phyloP scores from a whole-genome alignment of 139 green algal species.

The Haematococcus lacustris region DNA sequence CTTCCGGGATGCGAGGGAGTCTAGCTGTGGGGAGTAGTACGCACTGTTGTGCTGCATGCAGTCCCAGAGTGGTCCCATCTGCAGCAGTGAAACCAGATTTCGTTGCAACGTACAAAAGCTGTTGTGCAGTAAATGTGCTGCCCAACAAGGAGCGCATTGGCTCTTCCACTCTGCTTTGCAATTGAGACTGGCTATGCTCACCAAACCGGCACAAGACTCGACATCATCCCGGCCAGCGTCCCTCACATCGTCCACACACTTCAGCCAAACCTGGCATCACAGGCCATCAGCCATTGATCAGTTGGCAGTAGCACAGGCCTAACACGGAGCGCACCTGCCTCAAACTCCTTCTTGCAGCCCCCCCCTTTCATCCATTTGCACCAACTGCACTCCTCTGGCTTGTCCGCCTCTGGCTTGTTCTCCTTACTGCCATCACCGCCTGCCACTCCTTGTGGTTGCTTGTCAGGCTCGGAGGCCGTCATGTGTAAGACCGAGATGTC shows the following conservation, averaged over 20 bases:
- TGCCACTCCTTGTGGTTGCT: too few species aligned
- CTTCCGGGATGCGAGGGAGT: neutral
- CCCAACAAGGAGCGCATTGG: neutral
- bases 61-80: neutral
- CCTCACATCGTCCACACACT: constrained; percentile 12
- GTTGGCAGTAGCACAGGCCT: neutral
- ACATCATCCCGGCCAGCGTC: constrained; percentile 15
- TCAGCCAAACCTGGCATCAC: constrained; percentile 4
- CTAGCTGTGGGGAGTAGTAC: too few species aligned
- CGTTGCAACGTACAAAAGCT: too few species aligned
- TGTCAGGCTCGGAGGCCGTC: too few species aligned
- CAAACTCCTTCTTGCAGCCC: neutral
- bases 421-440: too few species aligned
- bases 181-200: neutral
- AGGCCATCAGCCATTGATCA: neutral
- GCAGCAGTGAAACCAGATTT: neutral
- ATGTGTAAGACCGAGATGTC: too few species aligned
- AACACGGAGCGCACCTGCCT: neutral
- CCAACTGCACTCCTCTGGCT: neutral
- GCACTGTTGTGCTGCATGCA: neutral
- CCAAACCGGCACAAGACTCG: constrained; percentile 11
- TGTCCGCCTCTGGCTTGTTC: neutral
- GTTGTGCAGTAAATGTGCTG: too few species aligned
- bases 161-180: neutral
- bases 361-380: neutral